Conservation (phyloP, 805 yeast species). For the Yarrowia keelungensis region DNA sequence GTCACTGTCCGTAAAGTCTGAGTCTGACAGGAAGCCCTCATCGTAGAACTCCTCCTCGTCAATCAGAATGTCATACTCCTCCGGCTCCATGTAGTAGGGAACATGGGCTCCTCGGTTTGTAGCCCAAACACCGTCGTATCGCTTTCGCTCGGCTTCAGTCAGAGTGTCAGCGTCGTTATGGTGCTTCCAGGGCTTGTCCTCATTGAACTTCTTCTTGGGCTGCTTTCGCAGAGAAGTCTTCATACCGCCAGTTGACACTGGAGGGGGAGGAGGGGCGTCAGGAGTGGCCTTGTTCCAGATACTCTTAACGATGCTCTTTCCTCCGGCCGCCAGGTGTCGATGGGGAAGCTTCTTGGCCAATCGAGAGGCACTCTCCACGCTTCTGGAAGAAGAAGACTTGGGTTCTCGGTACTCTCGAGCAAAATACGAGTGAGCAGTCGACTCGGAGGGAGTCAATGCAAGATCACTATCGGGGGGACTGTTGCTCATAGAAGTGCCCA, state of each 20-base stretch:
- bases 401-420: slow-evolving; percentile 25
- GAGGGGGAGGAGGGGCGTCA: slow-evolving; percentile 15
- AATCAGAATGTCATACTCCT: slow-evolving; percentile 27
- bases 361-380: slow-evolving; percentile 10
- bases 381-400: neutral
- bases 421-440: slow-evolving; percentile 29
- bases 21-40: slow-evolving; percentile 44
- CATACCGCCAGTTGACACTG: slow-evolving; percentile 36
- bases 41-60: slow-evolving; percentile 42
- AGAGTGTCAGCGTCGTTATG: slow-evolving; percentile 65
- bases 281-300: slow-evolving; percentile 25
- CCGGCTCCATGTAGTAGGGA: slow-evolving; percentile 28
- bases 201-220: slow-evolving; percentile 65
- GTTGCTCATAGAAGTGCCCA: neutral
- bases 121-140: slow-evolving; percentile 95
- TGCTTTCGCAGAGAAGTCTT: slow-evolving; percentile 51
- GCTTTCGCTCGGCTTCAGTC: slow-evolving; percentile 68
- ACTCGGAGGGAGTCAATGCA: slow-evolving; percentile 32
- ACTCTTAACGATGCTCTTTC: slow-evolving; percentile 24
- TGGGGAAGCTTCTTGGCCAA: slow-evolving; percentile 31
- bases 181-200: slow-evolving; percentile 92
- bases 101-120: slow-evolving; percentile 70
- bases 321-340: slow-evolving; percentile 28
- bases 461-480: slow-evolving; percentile 18
- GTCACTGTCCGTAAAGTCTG: slow-evolving; percentile 42